phyloP scores from a whole-genome alignment of 1,284 basidiomycete species.

The Schizophyllum amplum region DNA sequence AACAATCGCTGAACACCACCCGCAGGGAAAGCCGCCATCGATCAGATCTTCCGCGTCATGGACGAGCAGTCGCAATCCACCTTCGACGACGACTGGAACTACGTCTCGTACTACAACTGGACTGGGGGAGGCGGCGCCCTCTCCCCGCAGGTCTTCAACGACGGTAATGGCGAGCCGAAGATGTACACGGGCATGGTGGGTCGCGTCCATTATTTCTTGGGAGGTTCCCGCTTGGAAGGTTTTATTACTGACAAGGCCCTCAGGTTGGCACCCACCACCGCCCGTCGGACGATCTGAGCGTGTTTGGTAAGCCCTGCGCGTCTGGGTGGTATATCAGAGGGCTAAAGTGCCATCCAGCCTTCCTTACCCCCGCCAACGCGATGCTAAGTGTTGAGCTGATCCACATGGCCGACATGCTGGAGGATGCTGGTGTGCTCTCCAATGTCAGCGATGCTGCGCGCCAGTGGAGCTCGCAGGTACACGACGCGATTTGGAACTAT shows the following conservation, averaged over 20 bases:
- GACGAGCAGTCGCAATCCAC: slow-evolving; percentile 67
- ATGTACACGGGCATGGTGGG: slow-evolving; percentile 41
- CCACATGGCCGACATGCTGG: slow-evolving; percentile 53
- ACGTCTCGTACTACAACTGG: slow-evolving; percentile 75
- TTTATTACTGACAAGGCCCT: slow-evolving; percentile 13
- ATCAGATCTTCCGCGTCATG: slow-evolving; percentile 68
- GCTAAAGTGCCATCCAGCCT: slow-evolving; percentile 33
- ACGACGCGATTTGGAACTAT: slow-evolving; percentile 54
- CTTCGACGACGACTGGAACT: slow-evolving; percentile 62
- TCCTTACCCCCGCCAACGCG: slow-evolving; percentile 69
- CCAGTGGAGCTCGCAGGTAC: slow-evolving; percentile 51
- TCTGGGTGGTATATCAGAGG: background rate
- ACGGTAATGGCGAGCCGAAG: slow-evolving; percentile 62
- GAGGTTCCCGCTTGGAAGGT: background rate
- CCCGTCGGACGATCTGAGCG: slow-evolving; percentile 66
- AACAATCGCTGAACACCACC: background rate
- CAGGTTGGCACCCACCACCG: slow-evolving; percentile 69
- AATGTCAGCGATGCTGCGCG: slow-evolving; percentile 49
- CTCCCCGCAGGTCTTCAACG: slow-evolving; percentile 56
- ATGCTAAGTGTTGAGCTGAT: slow-evolving; percentile 69
- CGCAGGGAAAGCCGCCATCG: slow-evolving; percentile 60
- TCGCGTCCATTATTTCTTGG: background rate
- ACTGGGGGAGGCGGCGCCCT: slow-evolving; percentile 57
- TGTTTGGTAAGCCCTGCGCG: slow-evolving; percentile 40
- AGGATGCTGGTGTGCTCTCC: slow-evolving; percentile 35